Conservation (phyloP, 257 asterid genomes). For the Catharanthus roseus region DNA sequence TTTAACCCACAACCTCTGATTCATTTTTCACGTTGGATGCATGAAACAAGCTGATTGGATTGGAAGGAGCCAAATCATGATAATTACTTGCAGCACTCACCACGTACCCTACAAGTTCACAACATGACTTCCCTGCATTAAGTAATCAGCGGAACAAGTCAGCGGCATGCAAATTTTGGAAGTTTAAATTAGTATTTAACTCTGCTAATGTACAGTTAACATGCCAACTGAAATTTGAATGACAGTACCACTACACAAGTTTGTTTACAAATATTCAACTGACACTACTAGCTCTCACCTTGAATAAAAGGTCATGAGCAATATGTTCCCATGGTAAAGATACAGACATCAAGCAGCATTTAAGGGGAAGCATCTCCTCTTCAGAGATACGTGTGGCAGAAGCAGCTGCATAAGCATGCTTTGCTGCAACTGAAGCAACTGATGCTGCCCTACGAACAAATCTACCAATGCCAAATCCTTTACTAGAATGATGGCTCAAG, state of each 20-base stretch:
- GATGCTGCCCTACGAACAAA: slow-evolving; percentile 84
- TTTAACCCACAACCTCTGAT: neutral
- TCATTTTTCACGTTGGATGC: slow-evolving; percentile 1
- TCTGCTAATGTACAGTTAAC: neutral
- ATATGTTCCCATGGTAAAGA: slow-evolving; percentile 96
- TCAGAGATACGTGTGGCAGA: slow-evolving; percentile 61
- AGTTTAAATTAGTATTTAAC: neutral
- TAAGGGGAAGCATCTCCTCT: slow-evolving; percentile 90
- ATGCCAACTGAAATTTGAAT: too few species aligned
- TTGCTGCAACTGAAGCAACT: slow-evolving; percentile 90
- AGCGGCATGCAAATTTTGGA: slow-evolving; percentile 11
- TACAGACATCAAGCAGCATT: slow-evolving; percentile 91
- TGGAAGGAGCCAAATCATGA: neutral
- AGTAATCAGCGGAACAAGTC: slow-evolving; percentile 13
- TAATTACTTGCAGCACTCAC: slow-evolving; percentile 3
- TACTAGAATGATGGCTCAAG: slow-evolving; percentile 47
- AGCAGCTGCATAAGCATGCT: slow-evolving; percentile 95
- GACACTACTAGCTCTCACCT: slow-evolving; percentile 39
- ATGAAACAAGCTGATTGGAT: neutral
- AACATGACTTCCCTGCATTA: slow-evolving; percentile 63
- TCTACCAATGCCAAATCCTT: slow-evolving; percentile 55
- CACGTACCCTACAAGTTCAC: slow-evolving; percentile 52
- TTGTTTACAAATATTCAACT: neutral
- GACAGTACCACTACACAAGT: neutral
- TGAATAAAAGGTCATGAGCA: slow-evolving; percentile 85